A percentile compares a stretch with the other conserved stretches of the same genome.
Conservation (phyloP, 805 yeast species). For the Saturnispora gosingensis region DNA sequence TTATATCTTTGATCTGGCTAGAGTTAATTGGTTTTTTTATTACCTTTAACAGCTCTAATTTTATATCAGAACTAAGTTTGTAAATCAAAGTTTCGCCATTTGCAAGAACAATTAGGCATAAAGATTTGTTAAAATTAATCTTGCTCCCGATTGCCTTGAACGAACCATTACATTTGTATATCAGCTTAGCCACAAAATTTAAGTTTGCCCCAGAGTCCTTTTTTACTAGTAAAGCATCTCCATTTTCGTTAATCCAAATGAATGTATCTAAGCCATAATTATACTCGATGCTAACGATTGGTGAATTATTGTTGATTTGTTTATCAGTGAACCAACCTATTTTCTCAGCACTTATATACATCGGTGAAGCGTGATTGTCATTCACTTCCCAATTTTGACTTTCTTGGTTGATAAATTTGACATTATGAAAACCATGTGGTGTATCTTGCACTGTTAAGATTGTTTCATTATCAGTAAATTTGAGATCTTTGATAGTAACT, state of each 20-base stretch:
- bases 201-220: slow-evolving; percentile 4
- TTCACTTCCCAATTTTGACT: slow-evolving; percentile 10
- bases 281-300: slow-evolving; percentile 14
- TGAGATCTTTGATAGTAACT: slow-evolving; percentile 25
- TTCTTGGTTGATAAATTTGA: slow-evolving; percentile 7
- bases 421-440: slow-evolving; percentile 29
- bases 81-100: slow-evolving; percentile 30
- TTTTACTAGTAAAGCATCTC: slow-evolving; percentile 24
- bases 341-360: slow-evolving; percentile 23
- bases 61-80: slow-evolving; percentile 29
- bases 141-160: slow-evolving; percentile 22
- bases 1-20: slow-evolving; percentile 24
- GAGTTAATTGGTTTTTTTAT: slow-evolving; percentile 30
- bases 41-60: slow-evolving; percentile 23
- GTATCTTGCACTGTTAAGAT: slow-evolving; percentile 23
- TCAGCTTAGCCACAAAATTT: slow-evolving; percentile 18
- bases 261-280: slow-evolving; percentile 21
- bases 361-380: slow-evolving; percentile 16
- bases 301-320: slow-evolving; percentile 10
- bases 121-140: slow-evolving; percentile 33
- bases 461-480: slow-evolving; percentile 19
- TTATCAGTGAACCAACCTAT: slow-evolving; percentile 26
- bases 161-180: slow-evolving; percentile 14
- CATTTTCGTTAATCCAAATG: slow-evolving; percentile 24
- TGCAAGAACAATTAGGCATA: slow-evolving; percentile 31